Base-by-base conservation (phyloP, 1,284 basidiomycete genomes). In the Malassezia sp. region DNA sequence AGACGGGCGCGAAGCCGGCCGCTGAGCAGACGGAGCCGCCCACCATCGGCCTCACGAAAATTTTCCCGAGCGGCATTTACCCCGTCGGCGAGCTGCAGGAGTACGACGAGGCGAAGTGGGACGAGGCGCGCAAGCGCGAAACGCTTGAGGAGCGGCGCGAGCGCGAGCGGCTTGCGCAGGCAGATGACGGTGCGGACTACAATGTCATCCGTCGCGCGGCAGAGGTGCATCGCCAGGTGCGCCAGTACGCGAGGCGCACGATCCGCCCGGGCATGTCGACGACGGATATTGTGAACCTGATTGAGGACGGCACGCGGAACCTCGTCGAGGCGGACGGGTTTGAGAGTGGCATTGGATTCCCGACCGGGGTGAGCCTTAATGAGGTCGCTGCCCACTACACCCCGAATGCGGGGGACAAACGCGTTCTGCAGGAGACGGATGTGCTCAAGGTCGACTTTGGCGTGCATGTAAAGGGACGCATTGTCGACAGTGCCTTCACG, bases 371-470 rank as follows among this genome's bases (percentile, higher is more conserved):
- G 54, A 90, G 82, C 71, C 72, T 90, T 56, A 97, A 97, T 72
- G 78, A 95, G 70, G 86, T 86, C 54, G 93, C 93, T 0, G 93
- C 93, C 22, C 93, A 99, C 73, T 99, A 88, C 71, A 84, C 86
- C 4, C 93, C 93, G 11, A 99, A 97, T 71, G 81, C 88, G 1
- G 89, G 89, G 22, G 91, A 96, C 73, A 91, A 80, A 22, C 80
- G 74, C 84, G 87, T 91, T 20, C 75, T 97, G 30, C 77, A 85
- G 63, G 72, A 79, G 45, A 78, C 80, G 30, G 91, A 99, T 65
- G 84, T 96, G 18, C 75, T 97, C 63, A 97, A 99, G 74, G 85
- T 99, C 40, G 93, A 99, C 71, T 81, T 99, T 67, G 91, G 91
- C 47, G 87, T 97, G 1, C 93, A 99, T 55, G 89, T 96, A 34